Conservation (phyloP, 805 yeast species). For the Candida loeiensis region DNA sequence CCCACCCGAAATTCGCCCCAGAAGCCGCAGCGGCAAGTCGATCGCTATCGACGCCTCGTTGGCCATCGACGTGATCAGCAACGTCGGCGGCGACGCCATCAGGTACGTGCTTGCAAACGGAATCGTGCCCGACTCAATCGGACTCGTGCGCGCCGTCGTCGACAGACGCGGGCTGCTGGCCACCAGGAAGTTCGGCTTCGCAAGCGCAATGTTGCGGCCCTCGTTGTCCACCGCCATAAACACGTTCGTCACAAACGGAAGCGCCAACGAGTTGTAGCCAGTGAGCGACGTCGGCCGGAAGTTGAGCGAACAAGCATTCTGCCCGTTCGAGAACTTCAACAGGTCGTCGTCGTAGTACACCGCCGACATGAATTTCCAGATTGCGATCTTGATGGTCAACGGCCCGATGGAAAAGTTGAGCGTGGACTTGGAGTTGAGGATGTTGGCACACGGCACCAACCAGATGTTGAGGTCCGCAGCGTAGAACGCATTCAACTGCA, state of each 20-base stretch:
- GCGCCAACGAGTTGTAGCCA: constrained; percentile 57
- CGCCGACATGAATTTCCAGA: constrained; percentile 43
- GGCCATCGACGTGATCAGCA: constrained; percentile 14
- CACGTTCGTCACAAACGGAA: constrained; percentile 49
- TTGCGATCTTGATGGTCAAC: constrained; percentile 46
- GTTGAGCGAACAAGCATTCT: constrained; percentile 52
- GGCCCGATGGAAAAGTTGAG: constrained; percentile 53
- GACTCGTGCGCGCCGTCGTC: neutral
- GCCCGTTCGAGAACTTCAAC: constrained; percentile 52
- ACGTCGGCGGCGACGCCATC: constrained; percentile 20
- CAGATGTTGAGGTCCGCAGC: constrained; percentile 46
- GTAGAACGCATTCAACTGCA: constrained; percentile 67
- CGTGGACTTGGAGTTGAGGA: constrained; percentile 46
- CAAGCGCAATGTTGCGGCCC: constrained; percentile 53
- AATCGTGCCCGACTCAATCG: constrained; percentile 40
- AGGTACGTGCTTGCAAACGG: constrained; percentile 45
- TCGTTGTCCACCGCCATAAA: constrained; percentile 66
- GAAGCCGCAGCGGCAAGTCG: constrained; percentile 25
- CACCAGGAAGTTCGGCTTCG: constrained; percentile 46
- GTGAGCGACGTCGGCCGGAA: constrained; percentile 44
- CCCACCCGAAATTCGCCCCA: constrained; percentile 27
- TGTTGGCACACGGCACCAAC: constrained; percentile 57
- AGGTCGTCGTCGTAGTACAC: constrained; percentile 32
- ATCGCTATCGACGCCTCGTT: constrained; percentile 1
- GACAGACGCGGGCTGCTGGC: too few relatives aligned